Base-by-base conservation (phyloP, 805 yeast species). In the Candida cerambycidarum region DNA sequence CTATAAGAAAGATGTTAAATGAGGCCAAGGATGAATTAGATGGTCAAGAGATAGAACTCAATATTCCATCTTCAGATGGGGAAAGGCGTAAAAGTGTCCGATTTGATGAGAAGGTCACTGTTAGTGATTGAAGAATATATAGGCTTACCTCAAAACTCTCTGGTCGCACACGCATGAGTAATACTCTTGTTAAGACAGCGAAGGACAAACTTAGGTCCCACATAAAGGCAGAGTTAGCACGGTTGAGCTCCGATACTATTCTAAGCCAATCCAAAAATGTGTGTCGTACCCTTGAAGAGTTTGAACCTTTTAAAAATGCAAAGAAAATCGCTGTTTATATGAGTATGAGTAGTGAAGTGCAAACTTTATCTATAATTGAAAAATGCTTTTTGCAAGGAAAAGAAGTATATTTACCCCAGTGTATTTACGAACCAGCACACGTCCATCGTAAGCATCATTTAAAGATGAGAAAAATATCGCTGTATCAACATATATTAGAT, bases 311-410 rank as follows among this genome's bases (percentile, higher is more conserved):
- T 51, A 49, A 58, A 40, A 39, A 49, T 0, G 78, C 89, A 0
- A 52, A 55, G 8, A 67, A 58, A 3, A 58, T 89, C 2, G 96
- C 84, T 0, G 56, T 88, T 23, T 90, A 79, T 55, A 78, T 89
- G 85, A 80, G 77, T 58, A 83, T 90, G 89, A 88, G 83, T 1
- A 73, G 80, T 39, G 97, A 90, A 61, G 67, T 85, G 1, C 76
- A 76, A 43, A 89, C 97, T 0, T 53, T 59, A 8, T 58, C 57
- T 0, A 60, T 89, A 9, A 76, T 90, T 2, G 51, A 66, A 33
- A 46, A 66, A 13, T 77, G 86, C 8, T 80, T 85, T 42, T 55
- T 55, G 0, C 60, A 67, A 38, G 65, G 71, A 2, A 83, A 82
- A 47, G 39, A 47, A 2, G 82, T 85, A 0, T 86, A 69, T 51